Percentiles rank a stretch among this genome's conserved stretches.
Conservation (phyloP, 1,284 basidiomycete genomes). For the Marasmius fiardii region DNA sequence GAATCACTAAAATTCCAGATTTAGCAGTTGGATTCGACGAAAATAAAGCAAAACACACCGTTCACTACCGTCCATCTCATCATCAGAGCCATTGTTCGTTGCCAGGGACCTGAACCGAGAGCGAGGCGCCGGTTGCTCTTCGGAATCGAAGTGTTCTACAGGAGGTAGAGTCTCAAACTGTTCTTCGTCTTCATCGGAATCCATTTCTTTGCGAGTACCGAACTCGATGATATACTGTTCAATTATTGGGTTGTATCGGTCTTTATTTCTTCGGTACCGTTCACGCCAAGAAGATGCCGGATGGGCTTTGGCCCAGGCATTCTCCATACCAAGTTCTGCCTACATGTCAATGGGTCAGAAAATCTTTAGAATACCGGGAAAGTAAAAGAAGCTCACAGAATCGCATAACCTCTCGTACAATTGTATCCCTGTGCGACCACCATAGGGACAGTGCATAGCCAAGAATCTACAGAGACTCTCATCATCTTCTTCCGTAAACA, state of each 20-base stretch:
- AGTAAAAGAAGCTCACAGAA: not conserved
- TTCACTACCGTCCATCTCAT: too few species aligned
- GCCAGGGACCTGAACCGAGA: too few species aligned
- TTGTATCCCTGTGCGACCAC: conserved; percentile 4
- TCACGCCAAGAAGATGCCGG: conserved; percentile 72
- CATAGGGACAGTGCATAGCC: conserved; percentile 7
- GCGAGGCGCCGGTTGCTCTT: too few species aligned
- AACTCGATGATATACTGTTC: conserved; percentile 18
- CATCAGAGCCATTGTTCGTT: too few species aligned
- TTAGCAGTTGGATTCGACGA: too few species aligned
- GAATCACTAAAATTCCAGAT: not conserved
- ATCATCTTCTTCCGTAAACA: conserved; percentile 9
- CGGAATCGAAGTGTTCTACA: too few species aligned
- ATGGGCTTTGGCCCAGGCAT: conserved; percentile 54
- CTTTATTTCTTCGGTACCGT: conserved; percentile 58
- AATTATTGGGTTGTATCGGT: conserved; percentile 45
- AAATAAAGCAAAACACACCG: too few species aligned
- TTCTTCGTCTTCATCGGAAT: not conserved
- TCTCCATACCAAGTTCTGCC: not conserved
- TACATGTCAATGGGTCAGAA: not conserved
- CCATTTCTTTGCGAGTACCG: not conserved
- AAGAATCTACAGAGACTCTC: conserved; percentile 8
- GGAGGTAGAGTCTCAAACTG: not conserved
- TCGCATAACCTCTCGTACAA: conserved; percentile 1
- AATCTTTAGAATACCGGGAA: not conserved